Evolutionary conservation across 805 yeast genomes (phyloP), one percentile per base, ranked within the genome.

Genomic region (Ogataea polymorpha): DNA sequence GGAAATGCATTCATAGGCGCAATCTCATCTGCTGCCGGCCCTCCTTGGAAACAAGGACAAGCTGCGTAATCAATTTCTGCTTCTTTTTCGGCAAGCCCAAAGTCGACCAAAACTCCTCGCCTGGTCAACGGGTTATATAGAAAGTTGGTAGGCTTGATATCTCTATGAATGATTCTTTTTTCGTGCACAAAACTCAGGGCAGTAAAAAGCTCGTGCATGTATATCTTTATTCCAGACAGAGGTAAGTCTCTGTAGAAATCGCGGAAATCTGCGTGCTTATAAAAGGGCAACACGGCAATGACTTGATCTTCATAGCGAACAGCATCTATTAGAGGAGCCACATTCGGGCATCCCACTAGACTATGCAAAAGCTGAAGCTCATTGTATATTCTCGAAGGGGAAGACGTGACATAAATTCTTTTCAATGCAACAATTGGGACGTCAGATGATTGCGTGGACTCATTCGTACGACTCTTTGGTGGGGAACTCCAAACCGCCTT

Each of bases 341-440:
- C 88, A 48, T 82, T 78, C 1, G 76, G 70, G 47, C 82, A 79
- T 0, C 86, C 86, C 6, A 82, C 72, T 37, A 87, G 62, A 46
- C 73, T 74, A 57, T 84, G 83, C 23, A 93, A 70, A 34, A 93
- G 66, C 49, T 82, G 82, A 48, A 93, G 73, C 62, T 93, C 99
- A 60, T 90, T 90, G 53, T 77, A 80, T 32, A 93, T 91, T 62
- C 99, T 75, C 48, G 79, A 82, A 0, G 98, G 97, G 6, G 97
- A 88, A 1, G 96, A 86, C 0, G 99, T 93, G 15, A 90, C 98
- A 61, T 91, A 90, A 34, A 93, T 88, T 55, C 93, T 79, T 60
- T 93, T 93, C 51, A 93, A 69, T 2, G 99, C 99, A 42, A 93
- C 98, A 21, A 54, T 35, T 7, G 62, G 54, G 11, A 37, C 70